Evolutionary conservation across 768 basidiomycete species (phyloP).

Genomic region (Phylloporus sp.): DNA sequence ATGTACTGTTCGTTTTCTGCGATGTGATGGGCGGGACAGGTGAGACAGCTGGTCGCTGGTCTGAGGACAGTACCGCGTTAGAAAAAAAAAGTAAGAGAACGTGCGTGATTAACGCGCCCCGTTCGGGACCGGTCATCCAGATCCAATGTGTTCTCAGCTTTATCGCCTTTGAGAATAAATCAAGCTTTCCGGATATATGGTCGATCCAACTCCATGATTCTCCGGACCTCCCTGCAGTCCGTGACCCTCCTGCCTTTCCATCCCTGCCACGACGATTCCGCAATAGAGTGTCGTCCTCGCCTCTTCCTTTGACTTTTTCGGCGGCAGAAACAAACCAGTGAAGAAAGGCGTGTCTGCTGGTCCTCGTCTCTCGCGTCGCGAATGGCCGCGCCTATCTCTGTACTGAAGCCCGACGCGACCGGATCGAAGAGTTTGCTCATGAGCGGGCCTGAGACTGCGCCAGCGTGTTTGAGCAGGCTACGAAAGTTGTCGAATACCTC

Average conservation of each 20-base stretch:
- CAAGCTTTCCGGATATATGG: constrained; percentile 67
- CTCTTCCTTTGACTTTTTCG: constrained; percentile 64
- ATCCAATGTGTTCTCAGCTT: constrained; percentile 67
- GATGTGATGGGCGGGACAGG: constrained; percentile 81
- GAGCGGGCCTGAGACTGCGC: constrained; percentile 52
- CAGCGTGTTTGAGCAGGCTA: constrained; percentile 72
- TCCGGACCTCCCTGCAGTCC: constrained; percentile 40
- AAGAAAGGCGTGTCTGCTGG: constrained; percentile 80
- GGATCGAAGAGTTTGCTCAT: constrained; percentile 90
- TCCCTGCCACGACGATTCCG: constrained; percentile 57
- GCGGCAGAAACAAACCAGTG: constrained; percentile 83
- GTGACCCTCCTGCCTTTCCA: constrained; percentile 43
- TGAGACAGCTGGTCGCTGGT: constrained; percentile 75
- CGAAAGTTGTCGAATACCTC: constrained; percentile 79
- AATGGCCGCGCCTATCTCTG: constrained; percentile 67
- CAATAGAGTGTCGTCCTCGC: constrained; percentile 42
- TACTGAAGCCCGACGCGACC: constrained; percentile 66
- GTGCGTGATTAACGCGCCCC: constrained; percentile 78
- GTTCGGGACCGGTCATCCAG: constrained; percentile 84
- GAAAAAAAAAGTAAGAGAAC: not conserved
- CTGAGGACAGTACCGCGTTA: not conserved
- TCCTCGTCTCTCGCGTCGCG: constrained; percentile 69
- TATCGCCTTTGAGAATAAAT: constrained; percentile 68
- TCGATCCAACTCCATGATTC: constrained; percentile 70
- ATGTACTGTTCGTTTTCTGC: constrained; percentile 84